Base-by-base conservation (phyloP, 129 eudicot genomes). In the Flaveria robusta region DNA sequence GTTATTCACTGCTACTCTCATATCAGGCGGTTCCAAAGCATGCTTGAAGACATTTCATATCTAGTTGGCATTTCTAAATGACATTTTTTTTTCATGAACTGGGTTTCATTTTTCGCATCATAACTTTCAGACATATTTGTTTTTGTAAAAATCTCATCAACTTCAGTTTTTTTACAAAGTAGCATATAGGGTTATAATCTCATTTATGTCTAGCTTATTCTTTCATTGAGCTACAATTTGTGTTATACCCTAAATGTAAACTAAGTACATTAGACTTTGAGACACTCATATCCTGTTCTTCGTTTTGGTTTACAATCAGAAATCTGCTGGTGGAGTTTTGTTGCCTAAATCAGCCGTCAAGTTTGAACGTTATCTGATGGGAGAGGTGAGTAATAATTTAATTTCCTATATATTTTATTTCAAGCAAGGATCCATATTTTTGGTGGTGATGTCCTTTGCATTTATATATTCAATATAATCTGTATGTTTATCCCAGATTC, bases 311-410 rank as follows among this genome's bases (percentile, higher is more conserved):
- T 73, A 47, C 7, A 1, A 68, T 69, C 87, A 94, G 98, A 94
- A 95, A 91, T 95, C 99, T 60, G 97, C 97, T 70, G 99, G 96
- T 16, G 99, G 97, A 81, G 94, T 95, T 65, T 83, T 91, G 84
- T 86, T 95, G 81, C 97, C 99, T 0, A 95, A 91, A 73, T 91
- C 97, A 66, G 97, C 99, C 2, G 97, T 95, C 24, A 95, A 95
- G 71, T 91, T 95, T 75, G 99, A 95, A 76, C 90, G 94, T 10
- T 89, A 91, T 83, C 97, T 95, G 26, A 79, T 95, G 90, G 99
- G 96, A 76, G 95, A 95, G 95, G 99, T 95, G 81, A 81, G 91
- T 42, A 43, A 49, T 37, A 39, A 29, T 29, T 14, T n/a, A 39
- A 42, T 8, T 26, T 26, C 39, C 3, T 15, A 13, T 29, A 20